Base-by-base conservation (phyloP, 495 filamentous ascomycete species). In the Sabuloglossum arenarium region DNA sequence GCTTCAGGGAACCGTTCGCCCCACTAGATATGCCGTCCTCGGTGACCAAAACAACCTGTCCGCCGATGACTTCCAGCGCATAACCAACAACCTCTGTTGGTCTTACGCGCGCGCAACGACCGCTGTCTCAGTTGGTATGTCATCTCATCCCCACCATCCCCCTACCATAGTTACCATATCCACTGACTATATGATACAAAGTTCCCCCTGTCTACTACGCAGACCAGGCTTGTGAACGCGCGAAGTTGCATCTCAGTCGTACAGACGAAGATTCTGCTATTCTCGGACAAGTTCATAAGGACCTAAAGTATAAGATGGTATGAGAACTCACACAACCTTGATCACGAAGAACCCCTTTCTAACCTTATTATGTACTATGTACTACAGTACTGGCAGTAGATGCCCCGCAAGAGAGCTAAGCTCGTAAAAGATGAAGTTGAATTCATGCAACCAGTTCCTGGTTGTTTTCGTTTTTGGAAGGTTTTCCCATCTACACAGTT, bases 1-100 rank as follows among this genome's bases (percentile, higher is more conserved):
- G 0, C 73, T 95, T 23, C 82, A 94, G 67, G 90, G 90, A 12
- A 95, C 89, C 2, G 88, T 86, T 0, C 75, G 81, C 1, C 81
- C 84, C 0, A 58, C 61, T 0, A 85, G 88, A 64, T 94, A 94
- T 63, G 79, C 78, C 53, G 82, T 87, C 0, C 69, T 90, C 6
- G 70, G 79, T 27, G 86, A 93, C 60, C 82, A 88, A 65, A 83
- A 66, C 52, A 60, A 30, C 23, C 60, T 72, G 16, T 62, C 60
- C 8, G 71, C 70, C 0, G 70, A 74, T 52, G 59, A 64, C 37
- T 58, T 73, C 3, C 64, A 73, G 54, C 53, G 47, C 11, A 59
- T 74, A 31, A 88, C 85, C 0, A 79, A 85, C 60, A 80, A 82
- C 57, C 71, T 90, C 68, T 88, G 84, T 64, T 88, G 88, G 62